phyloP scores from a whole-genome alignment of 75 land plant species.

The Picea glauca region DNA sequence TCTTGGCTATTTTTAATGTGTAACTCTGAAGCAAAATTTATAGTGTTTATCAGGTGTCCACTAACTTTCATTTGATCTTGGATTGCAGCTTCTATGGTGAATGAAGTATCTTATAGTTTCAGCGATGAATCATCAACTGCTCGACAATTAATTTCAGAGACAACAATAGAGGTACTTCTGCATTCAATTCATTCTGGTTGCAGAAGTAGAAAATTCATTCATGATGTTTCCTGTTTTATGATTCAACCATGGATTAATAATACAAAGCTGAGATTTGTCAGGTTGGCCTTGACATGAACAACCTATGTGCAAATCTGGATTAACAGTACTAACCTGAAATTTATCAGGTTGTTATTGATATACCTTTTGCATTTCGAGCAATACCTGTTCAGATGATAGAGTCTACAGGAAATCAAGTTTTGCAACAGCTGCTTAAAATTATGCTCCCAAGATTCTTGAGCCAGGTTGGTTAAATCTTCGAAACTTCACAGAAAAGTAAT shows the following conservation, averaged over 20 bases:
- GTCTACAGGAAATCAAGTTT: conserved; percentile 82
- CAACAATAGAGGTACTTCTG: conserved; percentile 68
- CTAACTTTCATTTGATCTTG: conserved; percentile 46
- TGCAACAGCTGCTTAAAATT: conserved; percentile 61
- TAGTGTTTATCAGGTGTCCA: conserved; percentile 32
- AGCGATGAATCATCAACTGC: conserved; percentile 23
- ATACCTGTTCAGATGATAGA: conserved; percentile 71
- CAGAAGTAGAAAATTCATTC: background rate
- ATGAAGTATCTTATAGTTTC: conserved; percentile 59
- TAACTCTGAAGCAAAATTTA: background rate
- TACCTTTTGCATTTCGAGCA: conserved; percentile 77
- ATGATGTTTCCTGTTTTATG: background rate
- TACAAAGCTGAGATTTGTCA: background rate
- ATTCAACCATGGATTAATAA: background rate
- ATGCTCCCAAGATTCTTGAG: conserved; percentile 89
- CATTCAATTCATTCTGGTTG: background rate
- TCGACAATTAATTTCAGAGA: conserved; percentile 72
- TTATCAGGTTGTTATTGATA: conserved; percentile 70
- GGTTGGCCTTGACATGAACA: conserved; percentile 1
- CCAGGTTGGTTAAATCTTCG: conserved; percentile 43
- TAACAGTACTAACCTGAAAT: background rate
- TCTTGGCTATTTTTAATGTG: background rate
- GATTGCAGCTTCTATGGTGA: conserved; percentile 92
- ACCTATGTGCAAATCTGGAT: background rate
- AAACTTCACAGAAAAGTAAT: background rate